phyloP scores from a whole-genome alignment of 306 rosid genomes.

The Cyamopsis tetragonoloba region DNA sequence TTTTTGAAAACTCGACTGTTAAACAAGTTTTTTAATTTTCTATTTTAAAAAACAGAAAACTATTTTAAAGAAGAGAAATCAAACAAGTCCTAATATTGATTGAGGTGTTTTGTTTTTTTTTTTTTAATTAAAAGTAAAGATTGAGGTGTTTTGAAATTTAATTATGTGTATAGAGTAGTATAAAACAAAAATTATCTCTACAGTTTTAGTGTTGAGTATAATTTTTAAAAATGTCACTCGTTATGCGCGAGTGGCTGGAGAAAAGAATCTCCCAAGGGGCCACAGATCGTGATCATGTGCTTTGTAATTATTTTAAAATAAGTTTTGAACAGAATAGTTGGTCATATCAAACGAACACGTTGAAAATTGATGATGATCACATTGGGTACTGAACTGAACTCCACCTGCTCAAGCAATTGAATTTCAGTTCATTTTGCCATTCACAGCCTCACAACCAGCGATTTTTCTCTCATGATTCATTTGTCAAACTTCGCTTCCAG shows the following conservation, averaged over 20 bases:
- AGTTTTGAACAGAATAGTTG: constrained; percentile 24
- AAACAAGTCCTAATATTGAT: too few species aligned
- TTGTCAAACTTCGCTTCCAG: too few species aligned
- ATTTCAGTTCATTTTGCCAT: constrained; percentile 25
- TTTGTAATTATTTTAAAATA: background rate
- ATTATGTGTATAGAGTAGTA: too few species aligned
- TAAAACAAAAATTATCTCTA: too few species aligned
- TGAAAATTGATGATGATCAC: constrained; percentile 16
- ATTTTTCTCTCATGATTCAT: constrained; percentile 16
- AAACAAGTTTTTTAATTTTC: too few species aligned
- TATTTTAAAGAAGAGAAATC: too few species aligned
- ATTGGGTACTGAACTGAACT: constrained; percentile 44
- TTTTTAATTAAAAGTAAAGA: too few species aligned
- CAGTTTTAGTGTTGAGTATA: too few species aligned
- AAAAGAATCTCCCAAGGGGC: background rate
- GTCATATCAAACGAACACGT: constrained; percentile 19
- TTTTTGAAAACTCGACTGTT: too few species aligned
- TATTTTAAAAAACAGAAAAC: too few species aligned
- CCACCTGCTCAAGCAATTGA: constrained; percentile 32
- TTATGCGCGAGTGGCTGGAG: background rate
- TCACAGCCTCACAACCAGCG: background rate
- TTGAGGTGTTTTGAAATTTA: too few species aligned
- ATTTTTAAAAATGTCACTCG: background rate
- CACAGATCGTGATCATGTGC: constrained; percentile 10
- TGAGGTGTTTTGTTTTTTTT: too few species aligned